phyloP scores from a whole-genome alignment of 352 stramenopile genomes.

The Phytopythium boreale region DNA sequence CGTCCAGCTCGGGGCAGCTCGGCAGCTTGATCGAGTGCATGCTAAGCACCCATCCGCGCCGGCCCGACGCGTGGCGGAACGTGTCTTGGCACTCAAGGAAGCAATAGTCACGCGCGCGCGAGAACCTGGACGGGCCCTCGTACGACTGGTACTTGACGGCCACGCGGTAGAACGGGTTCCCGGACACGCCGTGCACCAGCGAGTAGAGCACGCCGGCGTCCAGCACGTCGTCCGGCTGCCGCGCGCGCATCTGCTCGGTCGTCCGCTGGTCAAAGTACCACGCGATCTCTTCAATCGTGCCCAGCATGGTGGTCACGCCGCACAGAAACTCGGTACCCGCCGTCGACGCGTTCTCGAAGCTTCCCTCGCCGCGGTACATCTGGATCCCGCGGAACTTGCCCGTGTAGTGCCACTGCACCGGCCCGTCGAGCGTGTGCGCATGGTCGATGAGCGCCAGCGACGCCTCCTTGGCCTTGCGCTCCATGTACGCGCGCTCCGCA shows the following conservation, averaged over 20 bases:
- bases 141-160: conserved; percentile 70
- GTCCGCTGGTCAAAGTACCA: conserved; percentile 67
- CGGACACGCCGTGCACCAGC: conserved; percentile 35
- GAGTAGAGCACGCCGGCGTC: conserved; percentile 68
- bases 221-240: conserved; percentile 62
- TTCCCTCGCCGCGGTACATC: conserved; percentile 78
- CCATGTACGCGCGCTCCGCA: conserved; percentile 56
- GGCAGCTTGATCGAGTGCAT: conserved; percentile 86
- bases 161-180: conserved; percentile 62
- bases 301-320: conserved; percentile 74
- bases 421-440: conserved; percentile 66
- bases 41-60: conserved; percentile 69
- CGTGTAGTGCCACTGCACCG: conserved; percentile 74
- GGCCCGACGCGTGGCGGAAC: conserved; percentile 65
- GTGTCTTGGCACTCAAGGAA: conserved; percentile 80
- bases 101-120: conserved; percentile 61
- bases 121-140: conserved; percentile 55
- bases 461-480: conserved; percentile 66
- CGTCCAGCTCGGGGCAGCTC: conserved; percentile 62
- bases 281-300: conserved; percentile 61
- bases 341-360: conserved; percentile 25
- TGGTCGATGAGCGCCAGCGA: conserved; percentile 65
- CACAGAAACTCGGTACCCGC: conserved; percentile 63
- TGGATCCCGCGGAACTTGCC: conserved; percentile 72
- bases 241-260: conserved; percentile 50